These are phyloP conservation scores for Arthrobotrys pseudoclavata DNA, from an alignment of 2,329 filamentous ascomycete species.

Conservation along the genomic window DNA sequence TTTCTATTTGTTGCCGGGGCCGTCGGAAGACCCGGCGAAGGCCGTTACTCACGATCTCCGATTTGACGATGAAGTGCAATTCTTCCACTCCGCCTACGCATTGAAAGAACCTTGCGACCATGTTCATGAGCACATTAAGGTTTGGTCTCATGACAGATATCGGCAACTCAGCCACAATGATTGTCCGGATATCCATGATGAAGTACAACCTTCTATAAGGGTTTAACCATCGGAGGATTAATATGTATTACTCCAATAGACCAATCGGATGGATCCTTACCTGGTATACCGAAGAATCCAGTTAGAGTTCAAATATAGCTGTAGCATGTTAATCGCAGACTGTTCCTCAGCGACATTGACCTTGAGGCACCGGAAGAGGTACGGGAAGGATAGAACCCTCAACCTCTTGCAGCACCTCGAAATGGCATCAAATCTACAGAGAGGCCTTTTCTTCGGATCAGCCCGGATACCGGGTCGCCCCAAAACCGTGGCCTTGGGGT, in stretches of 20 bases:
- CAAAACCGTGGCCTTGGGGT: conserved; percentile 32
- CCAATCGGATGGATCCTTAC: conserved; percentile 16
- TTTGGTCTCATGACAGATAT: conserved; percentile 41
- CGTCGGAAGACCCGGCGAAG: conserved; percentile 28
- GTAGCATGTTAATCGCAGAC: conserved; percentile 12
- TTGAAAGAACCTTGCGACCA: conserved; percentile 25
- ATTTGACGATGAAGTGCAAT: conserved; percentile 48
- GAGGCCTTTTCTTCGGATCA: background rate
- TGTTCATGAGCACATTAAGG: conserved; percentile 13
- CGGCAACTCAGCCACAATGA: conserved; percentile 20
- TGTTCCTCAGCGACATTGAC: conserved; percentile 29
- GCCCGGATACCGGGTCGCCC: conserved; percentile 7
- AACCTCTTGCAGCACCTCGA: conserved; percentile 41
- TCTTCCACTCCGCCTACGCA: background rate
- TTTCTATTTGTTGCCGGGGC: conserved; percentile 1
- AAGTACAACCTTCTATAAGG: conserved; percentile 35
- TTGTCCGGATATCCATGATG: conserved; percentile 36
- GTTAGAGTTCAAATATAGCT: conserved; percentile 9
- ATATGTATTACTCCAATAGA: background rate
- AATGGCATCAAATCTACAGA: conserved; percentile 30
- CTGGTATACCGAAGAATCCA: conserved; percentile 41
- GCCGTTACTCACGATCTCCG: conserved; percentile 44
- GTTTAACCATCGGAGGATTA: background rate
- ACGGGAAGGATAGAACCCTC: conserved; percentile 25
- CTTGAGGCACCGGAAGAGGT: conserved; percentile 30